These are phyloP conservation scores for Hordeum marinum DNA, from an alignment of 176 grass and related monocot genomes.

Conservation along the genomic window DNA sequence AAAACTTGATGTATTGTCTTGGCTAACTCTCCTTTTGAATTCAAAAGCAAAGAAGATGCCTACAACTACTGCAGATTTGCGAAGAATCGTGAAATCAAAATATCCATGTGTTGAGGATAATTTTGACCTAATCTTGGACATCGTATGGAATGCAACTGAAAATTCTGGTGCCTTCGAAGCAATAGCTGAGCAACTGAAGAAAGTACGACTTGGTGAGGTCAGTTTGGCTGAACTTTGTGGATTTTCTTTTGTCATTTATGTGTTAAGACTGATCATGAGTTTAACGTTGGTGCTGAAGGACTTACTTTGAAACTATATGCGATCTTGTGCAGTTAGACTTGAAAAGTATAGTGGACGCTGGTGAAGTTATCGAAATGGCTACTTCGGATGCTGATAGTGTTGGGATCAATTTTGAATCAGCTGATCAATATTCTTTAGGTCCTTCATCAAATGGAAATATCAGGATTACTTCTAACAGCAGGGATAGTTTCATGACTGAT, in stretches of 20 bases:
- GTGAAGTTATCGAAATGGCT: constrained; percentile 21
- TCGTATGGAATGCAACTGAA: constrained; percentile 49
- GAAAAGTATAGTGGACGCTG: constrained; percentile 19
- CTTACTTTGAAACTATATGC: constrained; percentile 4
- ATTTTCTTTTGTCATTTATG: background rate
- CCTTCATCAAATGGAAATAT: constrained; percentile 23
- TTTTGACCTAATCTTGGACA: constrained; percentile 41
- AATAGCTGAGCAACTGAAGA: constrained; percentile 70
- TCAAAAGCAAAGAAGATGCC: constrained; percentile 88
- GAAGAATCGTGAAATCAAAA: constrained; percentile 64
- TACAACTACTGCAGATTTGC: constrained; percentile 52
- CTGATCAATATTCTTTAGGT: constrained; percentile 8
- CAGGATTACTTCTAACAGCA: constrained; percentile 8
- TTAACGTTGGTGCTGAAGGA: background rate
- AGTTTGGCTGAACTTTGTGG: constrained; percentile 6
- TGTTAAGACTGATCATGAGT: constrained; percentile 7
- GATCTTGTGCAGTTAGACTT: constrained; percentile 24
- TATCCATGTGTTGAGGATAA: constrained; percentile 71
- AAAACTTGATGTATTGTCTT: constrained; percentile 17
- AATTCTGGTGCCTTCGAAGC: constrained; percentile 52
- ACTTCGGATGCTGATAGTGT: constrained; percentile 33
- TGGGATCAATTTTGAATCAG: constrained; percentile 8
- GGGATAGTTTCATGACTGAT: background rate
- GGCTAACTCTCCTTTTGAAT: constrained; percentile 23
- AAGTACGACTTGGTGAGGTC: constrained; percentile 35